Evolutionary conservation across 1,139 yeast genomes (phyloP).

Genomic region (Yamadazyma sp.): DNA sequence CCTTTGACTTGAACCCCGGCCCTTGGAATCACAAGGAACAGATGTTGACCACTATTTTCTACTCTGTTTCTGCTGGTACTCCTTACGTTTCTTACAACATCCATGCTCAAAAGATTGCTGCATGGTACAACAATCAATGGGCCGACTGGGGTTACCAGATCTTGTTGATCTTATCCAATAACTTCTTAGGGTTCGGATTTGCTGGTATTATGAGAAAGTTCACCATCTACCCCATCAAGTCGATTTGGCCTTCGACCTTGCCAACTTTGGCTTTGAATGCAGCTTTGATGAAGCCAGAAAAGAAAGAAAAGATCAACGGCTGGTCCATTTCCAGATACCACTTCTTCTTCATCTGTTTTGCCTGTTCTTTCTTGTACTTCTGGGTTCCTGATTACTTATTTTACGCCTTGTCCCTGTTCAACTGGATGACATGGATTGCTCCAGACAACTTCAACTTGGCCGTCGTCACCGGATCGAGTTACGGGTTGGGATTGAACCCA

Average conservation of each 20-base stretch:
- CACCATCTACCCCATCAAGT: slow-evolving; percentile 54
- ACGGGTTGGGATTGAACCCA: slow-evolving; percentile 63
- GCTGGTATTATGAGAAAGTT: slow-evolving; percentile 61
- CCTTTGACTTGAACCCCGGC: slow-evolving; percentile 52
- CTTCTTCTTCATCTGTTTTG: slow-evolving; percentile 26
- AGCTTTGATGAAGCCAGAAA: slow-evolving; percentile 47
- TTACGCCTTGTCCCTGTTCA: slow-evolving; percentile 31
- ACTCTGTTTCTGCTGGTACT: slow-evolving; percentile 42
- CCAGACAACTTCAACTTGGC: slow-evolving; percentile 42
- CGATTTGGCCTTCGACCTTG: slow-evolving; percentile 58
- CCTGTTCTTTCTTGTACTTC: slow-evolving; percentile 28
- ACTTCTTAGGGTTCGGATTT: slow-evolving; percentile 61
- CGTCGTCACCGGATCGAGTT: slow-evolving; percentile 52
- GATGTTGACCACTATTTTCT: slow-evolving; percentile 43
- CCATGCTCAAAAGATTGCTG: slow-evolving; percentile 40
- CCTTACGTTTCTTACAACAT: slow-evolving; percentile 46
- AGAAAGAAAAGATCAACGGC: slow-evolving; percentile 38
- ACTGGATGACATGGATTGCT: slow-evolving; percentile 40
- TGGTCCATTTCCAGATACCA: slow-evolving; percentile 34
- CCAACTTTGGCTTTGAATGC: slow-evolving; percentile 57
- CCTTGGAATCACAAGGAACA: slow-evolving; percentile 69
- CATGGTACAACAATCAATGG: slow-evolving; percentile 42
- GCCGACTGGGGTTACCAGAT: slow-evolving; percentile 52
- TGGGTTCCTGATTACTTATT: slow-evolving; percentile 38
- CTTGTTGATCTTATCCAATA: slow-evolving; percentile 51